Base-by-base conservation (phyloP, 805 yeast genomes). In the Lipomyces starkeyi region DNA sequence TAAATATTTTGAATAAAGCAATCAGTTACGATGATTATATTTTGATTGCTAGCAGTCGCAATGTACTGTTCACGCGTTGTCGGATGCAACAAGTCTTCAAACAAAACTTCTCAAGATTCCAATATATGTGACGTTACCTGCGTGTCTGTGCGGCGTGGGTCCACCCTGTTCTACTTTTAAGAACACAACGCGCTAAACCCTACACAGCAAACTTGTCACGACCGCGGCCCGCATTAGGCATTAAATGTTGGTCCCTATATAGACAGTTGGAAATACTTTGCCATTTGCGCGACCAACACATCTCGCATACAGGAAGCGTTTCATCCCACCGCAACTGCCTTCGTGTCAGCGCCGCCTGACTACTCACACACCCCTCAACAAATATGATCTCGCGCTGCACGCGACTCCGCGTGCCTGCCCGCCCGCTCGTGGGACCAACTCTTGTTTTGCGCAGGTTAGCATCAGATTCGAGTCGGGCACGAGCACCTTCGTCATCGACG, bases 401-500 rank as follows among this genome's bases (percentile, higher is more conserved):
- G 8, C 56, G 56, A 25, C 29, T 53, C 34, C 56, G 56, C 17
- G 56, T 53, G n/a, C 56, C 56, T 3, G 56, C 56, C 7, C 56
- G 56, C 34, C 56, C 56, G 17, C 29, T 53, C 34, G 29, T 53
- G 34, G 56, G 17, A 22, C 34, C 56, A 53, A 29, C 34, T 4
- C 27, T 53, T 11, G 29, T 53, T n/a, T 13, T 53, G 14, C 56
- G 56, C 27, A 11, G 56, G 34, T 14, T 53, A 5, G 56, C 56
- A 4, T 53, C 34, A 11, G 56, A 53, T 29, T 53, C 56, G 3
- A 22, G 14, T 22, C 56, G 56, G 1, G 14, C 34, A 3, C 5
- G 56, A 25, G n/a, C 56, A 53, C 56, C 56, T 5, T 14, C 54
- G 11, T 40, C 65, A 27, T 37, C 63, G 40, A 29, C 69, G 17